Evolutionary conservation across 129 eudicot genomes (phyloP).

Genomic region (Centrapalus pauciflorus): DNA sequence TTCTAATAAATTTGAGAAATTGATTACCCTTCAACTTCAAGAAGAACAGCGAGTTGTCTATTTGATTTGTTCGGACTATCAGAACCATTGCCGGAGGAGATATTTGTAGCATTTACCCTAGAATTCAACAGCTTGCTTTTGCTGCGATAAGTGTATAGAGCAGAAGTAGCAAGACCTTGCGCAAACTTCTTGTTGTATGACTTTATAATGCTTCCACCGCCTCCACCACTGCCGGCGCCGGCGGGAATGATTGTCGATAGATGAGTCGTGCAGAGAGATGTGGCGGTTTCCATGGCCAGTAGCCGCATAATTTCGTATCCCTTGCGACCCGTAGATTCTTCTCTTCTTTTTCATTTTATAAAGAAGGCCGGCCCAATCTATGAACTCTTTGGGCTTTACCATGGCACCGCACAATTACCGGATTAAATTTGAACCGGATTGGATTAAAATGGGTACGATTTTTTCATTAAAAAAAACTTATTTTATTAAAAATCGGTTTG

Average conservation of each 20-base stretch:
- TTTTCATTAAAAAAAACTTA: too few species aligned
- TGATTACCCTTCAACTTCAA: conserved; percentile 81
- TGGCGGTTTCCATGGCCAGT: conserved; percentile 14
- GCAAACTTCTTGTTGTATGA: conserved; percentile 6
- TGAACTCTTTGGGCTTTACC: not conserved
- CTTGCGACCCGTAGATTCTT: conserved; percentile 1
- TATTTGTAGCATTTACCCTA: conserved; percentile 30
- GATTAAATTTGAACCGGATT: too few species aligned
- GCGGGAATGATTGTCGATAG: conserved; percentile 11
- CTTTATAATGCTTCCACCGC: not conserved
- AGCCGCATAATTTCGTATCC: conserved; percentile 21
- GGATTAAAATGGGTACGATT: too few species aligned
- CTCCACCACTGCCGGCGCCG: not conserved
- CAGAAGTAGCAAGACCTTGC: not conserved
- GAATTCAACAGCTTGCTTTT: conserved; percentile 27
- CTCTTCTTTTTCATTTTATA: not conserved
- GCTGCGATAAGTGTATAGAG: conserved; percentile 16
- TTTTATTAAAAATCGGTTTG: too few species aligned
- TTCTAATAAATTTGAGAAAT: not conserved
- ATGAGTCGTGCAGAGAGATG: conserved; percentile 7
- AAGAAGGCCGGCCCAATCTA: not conserved
- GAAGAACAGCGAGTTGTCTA: conserved; percentile 56
- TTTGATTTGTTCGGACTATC: conserved; percentile 9
- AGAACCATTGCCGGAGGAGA: conserved; percentile 14
- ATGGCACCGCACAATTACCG: not conserved